A percentile compares a stretch with the other conserved stretches of the same genome.
Evolutionary conservation across 2,329 filamentous ascomycete genomes (phyloP).

Genomic region (Penicillium fuscoglaucum): DNA sequence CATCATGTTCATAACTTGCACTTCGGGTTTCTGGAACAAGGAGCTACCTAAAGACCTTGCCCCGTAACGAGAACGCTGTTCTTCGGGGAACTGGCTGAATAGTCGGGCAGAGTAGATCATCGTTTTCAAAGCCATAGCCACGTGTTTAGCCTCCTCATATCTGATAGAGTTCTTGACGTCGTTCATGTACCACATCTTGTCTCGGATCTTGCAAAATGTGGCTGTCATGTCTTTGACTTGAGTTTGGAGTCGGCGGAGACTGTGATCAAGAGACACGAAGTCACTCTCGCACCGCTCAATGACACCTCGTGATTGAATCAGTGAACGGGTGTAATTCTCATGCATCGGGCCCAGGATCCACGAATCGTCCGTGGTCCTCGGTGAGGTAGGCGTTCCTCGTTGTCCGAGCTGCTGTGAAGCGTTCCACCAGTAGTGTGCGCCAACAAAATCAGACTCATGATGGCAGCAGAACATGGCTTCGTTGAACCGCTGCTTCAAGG

Average conservation of each 20-base stretch:
- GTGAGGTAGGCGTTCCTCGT: slow-evolving; percentile 57
- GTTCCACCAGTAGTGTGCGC: slow-evolving; percentile 81
- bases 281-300: slow-evolving; percentile 41
- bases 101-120: slow-evolving; percentile 65
- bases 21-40: slow-evolving; percentile 77
- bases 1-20: slow-evolving; percentile 82
- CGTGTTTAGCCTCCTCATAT: slow-evolving; percentile 83
- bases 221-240: slow-evolving; percentile 74
- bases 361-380: slow-evolving; percentile 60
- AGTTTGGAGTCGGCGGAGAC: slow-evolving; percentile 73
- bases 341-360: slow-evolving; percentile 72
- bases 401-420: slow-evolving; percentile 71
- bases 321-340: slow-evolving; percentile 50
- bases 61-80: slow-evolving; percentile 42
- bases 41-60: slow-evolving; percentile 53
- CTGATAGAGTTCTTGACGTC: slow-evolving; percentile 87
- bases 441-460: slow-evolving; percentile 77
- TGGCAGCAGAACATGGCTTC: slow-evolving; percentile 75
- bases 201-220: slow-evolving; percentile 71
- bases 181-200: slow-evolving; percentile 99
- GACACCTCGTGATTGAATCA: slow-evolving; percentile 34
- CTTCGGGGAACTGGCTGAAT: slow-evolving; percentile 29
- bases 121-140: slow-evolving; percentile 82
- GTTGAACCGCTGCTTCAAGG: slow-evolving; percentile 49
- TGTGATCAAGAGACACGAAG: slow-evolving; percentile 78